Evolutionary conservation across 495 filamentous ascomycete genomes (phyloP), one percentile per base, ranked within the genome.

Genomic region (Penicillium daleae): DNA sequence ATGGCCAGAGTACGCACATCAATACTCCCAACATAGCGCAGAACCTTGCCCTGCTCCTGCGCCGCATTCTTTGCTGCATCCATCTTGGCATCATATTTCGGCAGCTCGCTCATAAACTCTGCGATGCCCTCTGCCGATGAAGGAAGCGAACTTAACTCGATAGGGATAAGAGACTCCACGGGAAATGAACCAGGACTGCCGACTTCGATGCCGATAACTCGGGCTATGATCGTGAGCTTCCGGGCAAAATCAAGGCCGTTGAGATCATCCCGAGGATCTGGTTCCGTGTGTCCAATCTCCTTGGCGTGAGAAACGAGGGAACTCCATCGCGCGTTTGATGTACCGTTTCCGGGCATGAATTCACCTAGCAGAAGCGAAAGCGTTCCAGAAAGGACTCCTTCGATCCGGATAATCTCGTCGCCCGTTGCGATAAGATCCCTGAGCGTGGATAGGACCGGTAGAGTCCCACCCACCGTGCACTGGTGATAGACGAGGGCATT

Each of bases 311-410:
- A 83, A 19, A 97, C 94, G 60, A 93, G 91, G 46, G 86, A 89
- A 46, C 90, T 92, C 86, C 93, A 98, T 66, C 86, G 86, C 17
- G 86, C 50, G n/a, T 77, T 71, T 0, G 70, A 59, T 29, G 63
- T 44, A 13, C 85, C 87, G 21, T 80, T 76, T 2, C 85, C 83
- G 0, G 91, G 91, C 65, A 67, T 64, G 12, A 56, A 67, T 4
- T 49, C 52, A 12, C 56, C 61, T 17, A 67, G 46, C 6, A 67
- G 50, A 21, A 48, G 89, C 86, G 71, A 97, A 93, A 59, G 83
- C 88, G 80, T 97, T 93, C 83, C 97, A 95, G 19, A 97, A 79
- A 83, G 94, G 96, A 99, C 92, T 60, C 94, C 95, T 81, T 97
- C 94, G 62, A 99, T 96, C 71, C 86, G 90, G 57, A 80, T 87